Base-by-base conservation (phyloP, 2,329 filamentous ascomycete species). In the Apiospora koreana region DNA sequence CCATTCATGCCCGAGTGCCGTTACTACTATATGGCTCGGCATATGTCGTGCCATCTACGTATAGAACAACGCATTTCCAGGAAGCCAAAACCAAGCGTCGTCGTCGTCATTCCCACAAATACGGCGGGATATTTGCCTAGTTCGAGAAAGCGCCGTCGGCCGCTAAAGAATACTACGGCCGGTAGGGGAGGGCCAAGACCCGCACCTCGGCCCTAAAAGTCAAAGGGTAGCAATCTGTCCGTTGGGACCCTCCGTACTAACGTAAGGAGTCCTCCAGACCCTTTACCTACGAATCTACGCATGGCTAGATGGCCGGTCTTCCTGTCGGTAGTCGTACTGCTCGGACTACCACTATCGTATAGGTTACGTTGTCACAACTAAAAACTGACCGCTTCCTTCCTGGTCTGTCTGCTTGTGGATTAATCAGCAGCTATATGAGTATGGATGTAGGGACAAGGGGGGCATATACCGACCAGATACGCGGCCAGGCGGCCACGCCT, bases 81-180 rank as follows among this genome's bases (percentile, higher is more conserved):
- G 48, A 25, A 5, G 14, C 25, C 21, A 58, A 58, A 58, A 58
- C 28, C 50, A 35, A 58, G 50, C 50, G 50, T 58, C 28, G 50
- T 62, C 54, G 54, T 62, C 54, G 54, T 62, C 54, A 38, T 62
- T 10, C 18, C 54, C 54, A 62, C 54, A 38, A 62, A 62, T 38
- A 31, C 54, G 54, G 54, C 54, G 54, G 54, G 54, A 62, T 35
- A 38, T 38, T 38, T 62, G 31, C 54, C 54, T 62, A 62, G 54
- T 62, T 62, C 6, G 54, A 62, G 31, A 38, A 62, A 62, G 54
- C 54, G 54, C 54, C 54, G 54, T 62, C 54, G 54, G 54, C 28
- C 54, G 31, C 31, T 38, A 62, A 46, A n/a, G 31, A n/a, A 38
- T 38, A 9, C 31, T 38, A 62, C 54, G 28, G 31, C 31, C 54